Conservation (phyloP, 768 basidiomycete species). For the Terana coerulea region DNA sequence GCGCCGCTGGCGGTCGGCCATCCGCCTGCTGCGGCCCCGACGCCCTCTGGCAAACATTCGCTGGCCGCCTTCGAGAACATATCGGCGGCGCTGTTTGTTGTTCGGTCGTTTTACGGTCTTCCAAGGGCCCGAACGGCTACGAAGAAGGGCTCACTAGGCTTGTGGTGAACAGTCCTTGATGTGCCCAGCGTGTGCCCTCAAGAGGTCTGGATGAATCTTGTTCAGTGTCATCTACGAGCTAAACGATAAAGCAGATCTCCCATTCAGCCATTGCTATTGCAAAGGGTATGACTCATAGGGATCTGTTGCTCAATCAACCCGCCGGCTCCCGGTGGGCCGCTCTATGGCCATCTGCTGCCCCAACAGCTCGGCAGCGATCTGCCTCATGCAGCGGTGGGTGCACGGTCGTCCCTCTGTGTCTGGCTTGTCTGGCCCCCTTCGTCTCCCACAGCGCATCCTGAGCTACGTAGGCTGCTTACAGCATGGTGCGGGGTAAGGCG, state of each 20-base stretch:
- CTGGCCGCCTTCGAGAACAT: not conserved
- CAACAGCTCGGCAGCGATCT: not conserved
- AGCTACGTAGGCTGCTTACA: constrained; percentile 7
- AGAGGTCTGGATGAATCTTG: not conserved
- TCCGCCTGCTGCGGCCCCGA: not conserved
- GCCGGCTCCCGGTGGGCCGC: constrained; percentile 11
- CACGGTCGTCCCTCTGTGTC: not conserved
- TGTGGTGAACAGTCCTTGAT: not conserved
- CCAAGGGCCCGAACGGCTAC: not conserved
- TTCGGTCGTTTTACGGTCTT: not conserved
- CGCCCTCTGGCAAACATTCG: not conserved
- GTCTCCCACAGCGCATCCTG: not conserved
- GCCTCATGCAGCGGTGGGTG: not conserved
- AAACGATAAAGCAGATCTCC: not conserved
- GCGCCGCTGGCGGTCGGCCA: not conserved
- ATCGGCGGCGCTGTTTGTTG: not conserved
- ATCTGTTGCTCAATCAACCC: constrained; percentile 2
- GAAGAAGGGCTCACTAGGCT: not conserved
- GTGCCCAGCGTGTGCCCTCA: not conserved
- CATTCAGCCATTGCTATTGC: not conserved
- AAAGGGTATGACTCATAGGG: not conserved
- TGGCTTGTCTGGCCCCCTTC: constrained; percentile 6
- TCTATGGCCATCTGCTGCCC: constrained; percentile 4
- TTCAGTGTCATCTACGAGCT: not conserved
- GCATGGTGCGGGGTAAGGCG: constrained; percentile 13